Evolutionary conservation across 176 grass and related monocot genomes (phyloP).

Genomic region (Carex myosuroides): DNA sequence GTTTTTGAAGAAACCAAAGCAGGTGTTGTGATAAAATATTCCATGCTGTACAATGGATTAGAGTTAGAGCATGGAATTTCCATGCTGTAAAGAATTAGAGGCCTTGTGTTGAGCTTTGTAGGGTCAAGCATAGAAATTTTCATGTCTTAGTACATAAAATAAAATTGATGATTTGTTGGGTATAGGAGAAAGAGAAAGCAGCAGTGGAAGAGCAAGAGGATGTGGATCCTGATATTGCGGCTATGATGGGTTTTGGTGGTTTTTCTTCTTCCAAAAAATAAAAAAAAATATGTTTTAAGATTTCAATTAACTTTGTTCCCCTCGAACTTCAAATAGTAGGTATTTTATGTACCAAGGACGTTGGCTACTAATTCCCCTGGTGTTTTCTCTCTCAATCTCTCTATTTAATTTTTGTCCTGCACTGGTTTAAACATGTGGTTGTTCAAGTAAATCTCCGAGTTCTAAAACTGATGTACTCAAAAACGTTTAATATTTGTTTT

Average conservation of each 20-base stretch:
- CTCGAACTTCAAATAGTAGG: not conserved
- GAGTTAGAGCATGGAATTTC: not conserved
- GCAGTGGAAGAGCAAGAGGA: conserved; percentile 58
- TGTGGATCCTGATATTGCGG: conserved; percentile 63
- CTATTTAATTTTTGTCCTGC: not conserved
- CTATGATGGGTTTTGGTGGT: conserved; percentile 79
- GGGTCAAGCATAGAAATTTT: not conserved
- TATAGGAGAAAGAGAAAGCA: conserved; percentile 49
- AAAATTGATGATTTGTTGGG: not conserved
- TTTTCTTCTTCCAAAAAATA: conserved; percentile 62
- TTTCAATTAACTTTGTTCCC: not conserved
- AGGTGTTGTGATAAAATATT: not conserved
- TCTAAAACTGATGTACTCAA: not conserved
- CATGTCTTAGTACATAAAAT: not conserved
- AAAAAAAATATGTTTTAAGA: conserved; percentile 21
- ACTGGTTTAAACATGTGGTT: not conserved
- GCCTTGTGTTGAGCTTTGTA: not conserved
- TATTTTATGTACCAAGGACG: not conserved
- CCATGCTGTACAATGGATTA: not conserved
- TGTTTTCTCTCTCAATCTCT: not conserved
- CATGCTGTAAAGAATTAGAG: not conserved
- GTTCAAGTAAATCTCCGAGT: not conserved
- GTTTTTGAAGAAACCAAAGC: not conserved
- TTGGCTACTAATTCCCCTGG: not conserved
- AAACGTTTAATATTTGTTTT: not conserved